phyloP scores from a whole-genome alignment of 208 protist species.

The Acanthamoeba lenticulata region DNA sequence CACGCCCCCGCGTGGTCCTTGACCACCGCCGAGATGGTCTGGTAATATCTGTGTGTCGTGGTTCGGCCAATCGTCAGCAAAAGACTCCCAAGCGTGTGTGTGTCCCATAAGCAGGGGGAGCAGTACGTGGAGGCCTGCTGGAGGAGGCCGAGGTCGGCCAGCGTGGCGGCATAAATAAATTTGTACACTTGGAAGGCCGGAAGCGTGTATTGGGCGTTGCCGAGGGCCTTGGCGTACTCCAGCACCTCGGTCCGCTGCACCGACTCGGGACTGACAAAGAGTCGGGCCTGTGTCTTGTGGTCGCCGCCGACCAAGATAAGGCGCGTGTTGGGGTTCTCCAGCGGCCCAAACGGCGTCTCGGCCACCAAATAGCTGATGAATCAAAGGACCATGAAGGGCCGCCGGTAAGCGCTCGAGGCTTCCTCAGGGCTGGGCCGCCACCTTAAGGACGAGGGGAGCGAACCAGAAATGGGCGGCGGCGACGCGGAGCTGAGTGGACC shows the following conservation, averaged over 20 bases:
- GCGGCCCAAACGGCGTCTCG: constrained; percentile 44
- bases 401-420: too few species aligned
- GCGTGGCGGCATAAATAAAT: constrained; percentile 63
- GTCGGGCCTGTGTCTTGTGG: constrained; percentile 52
- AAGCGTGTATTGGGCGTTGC: constrained; percentile 66
- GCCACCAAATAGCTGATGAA: constrained; percentile 1
- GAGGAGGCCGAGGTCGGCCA: constrained; percentile 59
- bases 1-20: not conserved
- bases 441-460: not conserved
- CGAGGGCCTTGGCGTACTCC: constrained; percentile 41
- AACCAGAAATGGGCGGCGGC: constrained; percentile 66
- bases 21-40: not conserved
- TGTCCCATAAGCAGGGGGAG: not conserved
- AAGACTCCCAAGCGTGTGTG: not conserved
- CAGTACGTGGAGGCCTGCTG: constrained; percentile 28
- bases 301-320: constrained; percentile 64
- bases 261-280: constrained; percentile 21
- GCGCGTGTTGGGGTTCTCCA: constrained; percentile 59
- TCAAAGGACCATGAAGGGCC: not conserved
- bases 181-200: constrained; percentile 68
- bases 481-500: constrained; percentile 7
- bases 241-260: constrained; percentile 66
- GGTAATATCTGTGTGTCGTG: not conserved
- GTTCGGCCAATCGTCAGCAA: not conserved
- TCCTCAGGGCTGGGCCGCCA: not conserved